Conservation (phyloP, 192 early-diverging fungal species). For the Phycomyces blakesleeanus region DNA sequence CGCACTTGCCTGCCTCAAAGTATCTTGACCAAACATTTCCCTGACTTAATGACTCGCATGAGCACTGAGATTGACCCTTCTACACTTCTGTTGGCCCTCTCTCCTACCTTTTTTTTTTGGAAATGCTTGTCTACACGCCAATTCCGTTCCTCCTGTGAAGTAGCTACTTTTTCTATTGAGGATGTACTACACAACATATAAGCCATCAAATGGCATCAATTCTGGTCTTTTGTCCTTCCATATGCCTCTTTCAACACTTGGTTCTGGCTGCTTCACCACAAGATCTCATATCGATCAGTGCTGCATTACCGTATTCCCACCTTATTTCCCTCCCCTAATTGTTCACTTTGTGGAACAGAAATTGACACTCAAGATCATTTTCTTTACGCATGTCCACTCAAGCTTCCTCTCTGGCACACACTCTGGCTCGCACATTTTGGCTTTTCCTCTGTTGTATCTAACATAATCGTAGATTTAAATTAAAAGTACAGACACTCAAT, state of each 20-base stretch:
- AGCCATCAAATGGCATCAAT: not conserved
- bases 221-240: not conserved
- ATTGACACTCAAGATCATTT: not conserved
- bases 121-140: not conserved
- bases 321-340: not conserved
- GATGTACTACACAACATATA: too few species aligned
- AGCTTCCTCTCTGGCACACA: not conserved
- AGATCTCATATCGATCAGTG: not conserved
- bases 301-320: not conserved
- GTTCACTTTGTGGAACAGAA: not conserved
- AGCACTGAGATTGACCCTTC: not conserved
- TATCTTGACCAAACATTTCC: not conserved
- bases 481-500: too few species aligned
- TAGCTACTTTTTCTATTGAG: not conserved
- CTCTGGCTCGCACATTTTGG: not conserved
- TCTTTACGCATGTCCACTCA: not conserved
- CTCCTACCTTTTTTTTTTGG: not conserved
- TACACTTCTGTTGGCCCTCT: not conserved
- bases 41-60: not conserved
- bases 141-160: not conserved
- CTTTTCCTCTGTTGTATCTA: too few species aligned
- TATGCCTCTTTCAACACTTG: not conserved
- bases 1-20: not conserved
- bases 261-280: slow-evolving; percentile 6
- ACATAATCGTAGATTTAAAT: too few species aligned